phyloP scores from a whole-genome alignment of 2,329 filamentous ascomycete species.

The Trichoderma afroharzianum region DNA sequence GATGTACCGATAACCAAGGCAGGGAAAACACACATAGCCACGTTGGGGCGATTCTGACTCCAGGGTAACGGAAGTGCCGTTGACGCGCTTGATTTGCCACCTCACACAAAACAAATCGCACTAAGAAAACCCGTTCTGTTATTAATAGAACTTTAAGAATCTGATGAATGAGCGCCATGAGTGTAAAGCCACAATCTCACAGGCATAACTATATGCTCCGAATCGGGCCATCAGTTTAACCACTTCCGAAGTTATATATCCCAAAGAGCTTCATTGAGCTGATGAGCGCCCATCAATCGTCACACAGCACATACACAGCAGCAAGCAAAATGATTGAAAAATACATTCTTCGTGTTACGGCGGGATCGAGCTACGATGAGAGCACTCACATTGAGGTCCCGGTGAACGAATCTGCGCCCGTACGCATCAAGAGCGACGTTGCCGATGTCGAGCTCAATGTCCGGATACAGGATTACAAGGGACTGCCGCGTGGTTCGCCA shows the following conservation, averaged over 20 bases:
- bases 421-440: conserved; percentile 60
- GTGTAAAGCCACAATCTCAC: neutral
- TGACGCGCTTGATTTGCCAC: neutral
- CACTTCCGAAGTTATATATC: conserved; percentile 10
- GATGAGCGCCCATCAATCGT: neutral
- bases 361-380: conserved; percentile 71
- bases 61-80: neutral
- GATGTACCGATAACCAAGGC: neutral
- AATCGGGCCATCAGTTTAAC: conserved; percentile 11
- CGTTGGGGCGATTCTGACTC: neutral
- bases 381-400: conserved; percentile 68
- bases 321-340: conserved; percentile 55
- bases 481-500: conserved; percentile 70
- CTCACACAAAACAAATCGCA: neutral
- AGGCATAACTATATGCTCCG: conserved; percentile 6
- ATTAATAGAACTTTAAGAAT: conserved; percentile 13
- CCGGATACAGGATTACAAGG: conserved; percentile 63
- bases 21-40: neutral
- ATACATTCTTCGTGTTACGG: conserved; percentile 78
- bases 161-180: conserved; percentile 9
- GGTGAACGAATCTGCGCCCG: conserved; percentile 66
- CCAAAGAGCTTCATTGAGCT: neutral
- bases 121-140: neutral
- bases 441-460: conserved; percentile 69
- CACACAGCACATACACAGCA: neutral